Conservation (phyloP, 2,329 filamentous ascomycete species). For the Claviceps arundinis region DNA sequence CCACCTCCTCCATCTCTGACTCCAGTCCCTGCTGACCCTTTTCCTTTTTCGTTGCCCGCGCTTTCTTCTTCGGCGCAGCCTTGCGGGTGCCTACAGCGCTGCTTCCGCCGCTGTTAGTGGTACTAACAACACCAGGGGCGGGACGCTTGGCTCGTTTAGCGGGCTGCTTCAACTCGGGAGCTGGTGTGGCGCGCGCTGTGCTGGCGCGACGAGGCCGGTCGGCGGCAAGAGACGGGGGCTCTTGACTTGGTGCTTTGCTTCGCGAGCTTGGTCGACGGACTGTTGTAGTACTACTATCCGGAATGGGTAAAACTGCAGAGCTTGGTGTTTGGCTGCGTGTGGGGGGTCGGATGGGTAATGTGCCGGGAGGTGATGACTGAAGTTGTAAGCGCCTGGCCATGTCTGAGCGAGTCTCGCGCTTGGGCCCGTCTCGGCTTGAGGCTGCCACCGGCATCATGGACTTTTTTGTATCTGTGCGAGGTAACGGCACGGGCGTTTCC, state of each 20-base stretch:
- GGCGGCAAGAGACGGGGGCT: slow-evolving; percentile 35
- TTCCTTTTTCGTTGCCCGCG: slow-evolving; percentile 33
- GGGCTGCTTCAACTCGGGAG: slow-evolving; percentile 30
- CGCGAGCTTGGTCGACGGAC: slow-evolving; percentile 36
- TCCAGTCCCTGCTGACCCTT: slow-evolving; percentile 26
- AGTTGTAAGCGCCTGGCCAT: slow-evolving; percentile 28
- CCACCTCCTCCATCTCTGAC: slow-evolving; percentile 43
- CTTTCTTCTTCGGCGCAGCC: slow-evolving; percentile 54
- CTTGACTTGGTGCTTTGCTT: slow-evolving; percentile 38
- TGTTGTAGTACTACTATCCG: slow-evolving; percentile 23
- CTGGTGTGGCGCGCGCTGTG: slow-evolving; percentile 44
- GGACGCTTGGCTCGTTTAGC: slow-evolving; percentile 53
- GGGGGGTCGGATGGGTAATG: slow-evolving; percentile 11
- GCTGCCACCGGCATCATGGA: slow-evolving; percentile 19
- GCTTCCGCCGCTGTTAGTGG: slow-evolving; percentile 45
- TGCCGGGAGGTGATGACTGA: slow-evolving; percentile 11
- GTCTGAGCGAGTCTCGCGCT: slow-evolving; percentile 33
- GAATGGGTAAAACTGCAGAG: slow-evolving; percentile 14
- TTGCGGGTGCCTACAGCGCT: slow-evolving; percentile 61
- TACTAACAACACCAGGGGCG: slow-evolving; percentile 57
- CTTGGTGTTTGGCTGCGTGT: slow-evolving; percentile 23
- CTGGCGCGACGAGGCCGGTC: slow-evolving; percentile 43
- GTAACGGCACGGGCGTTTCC: slow-evolving; percentile 25
- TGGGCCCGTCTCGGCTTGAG: slow-evolving; percentile 16
- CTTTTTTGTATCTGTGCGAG: slow-evolving; percentile 19